Evolutionary conservation across 148 eudicot genomes (phyloP).

Genomic region (Rhododendron molle): DNA sequence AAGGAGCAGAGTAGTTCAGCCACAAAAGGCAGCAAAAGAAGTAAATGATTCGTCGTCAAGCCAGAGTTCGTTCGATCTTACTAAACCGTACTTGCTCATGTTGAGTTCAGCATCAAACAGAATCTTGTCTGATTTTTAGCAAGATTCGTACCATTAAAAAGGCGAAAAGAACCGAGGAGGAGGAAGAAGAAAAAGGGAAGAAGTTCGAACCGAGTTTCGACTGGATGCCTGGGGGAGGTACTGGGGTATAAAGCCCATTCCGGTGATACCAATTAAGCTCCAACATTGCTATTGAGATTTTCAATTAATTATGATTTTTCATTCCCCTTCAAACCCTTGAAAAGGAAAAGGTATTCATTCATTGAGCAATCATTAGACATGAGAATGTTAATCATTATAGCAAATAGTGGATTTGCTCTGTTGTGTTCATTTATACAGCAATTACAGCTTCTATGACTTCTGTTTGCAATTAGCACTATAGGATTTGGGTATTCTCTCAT

Average conservation of each 20-base stretch:
- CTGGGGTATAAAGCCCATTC: no score
- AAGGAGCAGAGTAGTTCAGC: background rate
- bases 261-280: no score
- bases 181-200: background rate
- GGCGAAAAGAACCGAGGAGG: background rate
- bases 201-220: background rate
- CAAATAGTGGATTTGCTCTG: background rate
- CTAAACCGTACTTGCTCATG: background rate
- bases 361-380: background rate
- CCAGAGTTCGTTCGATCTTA: background rate
- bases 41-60: background rate
- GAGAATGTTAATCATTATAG: background rate
- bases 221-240: no score
- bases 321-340: background rate
- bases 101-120: background rate
- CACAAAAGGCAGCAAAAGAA: background rate
- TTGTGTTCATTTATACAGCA: background rate
- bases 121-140: background rate
- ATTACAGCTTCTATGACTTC: background rate
- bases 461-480: background rate
- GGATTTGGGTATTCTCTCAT: background rate
- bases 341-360: background rate
- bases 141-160: background rate
- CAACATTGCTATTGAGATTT: no score
- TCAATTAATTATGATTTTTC: no score